These are phyloP conservation scores for Claviceps paspali DNA, from an alignment of 2,329 filamentous ascomycete genomes.

Conservation along the genomic window DNA sequence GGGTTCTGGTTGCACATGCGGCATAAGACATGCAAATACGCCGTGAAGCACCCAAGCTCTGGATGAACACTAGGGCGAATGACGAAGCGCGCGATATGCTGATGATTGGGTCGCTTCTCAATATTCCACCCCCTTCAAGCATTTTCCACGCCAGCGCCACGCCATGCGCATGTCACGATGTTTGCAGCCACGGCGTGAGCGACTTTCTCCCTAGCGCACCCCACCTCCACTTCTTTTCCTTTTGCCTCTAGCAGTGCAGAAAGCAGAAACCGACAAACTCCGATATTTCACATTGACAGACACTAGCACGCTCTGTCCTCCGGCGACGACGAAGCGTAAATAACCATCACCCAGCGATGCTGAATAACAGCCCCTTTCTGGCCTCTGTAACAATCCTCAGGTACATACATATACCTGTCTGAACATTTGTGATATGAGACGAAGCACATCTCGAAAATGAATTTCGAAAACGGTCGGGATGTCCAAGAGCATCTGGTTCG, in stretches of 20 bases:
- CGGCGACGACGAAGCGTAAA: not conserved
- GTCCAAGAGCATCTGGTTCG: not conserved
- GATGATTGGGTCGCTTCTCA: not conserved
- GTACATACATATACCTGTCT: not conserved
- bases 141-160: slow-evolving; percentile 4
- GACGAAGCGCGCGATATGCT: not conserved
- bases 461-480: not conserved
- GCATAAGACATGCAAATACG: not conserved
- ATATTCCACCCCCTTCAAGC: not conserved
- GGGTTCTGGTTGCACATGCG: not conserved
- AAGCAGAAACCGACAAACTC: not conserved
- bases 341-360: too few species aligned
- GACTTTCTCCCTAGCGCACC: slow-evolving; percentile 4
- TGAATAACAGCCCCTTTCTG: not conserved
- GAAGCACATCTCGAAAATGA: not conserved
- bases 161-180: slow-evolving; percentile 5
- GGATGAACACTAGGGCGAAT: not conserved
- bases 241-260: too few species aligned
- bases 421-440: not conserved
- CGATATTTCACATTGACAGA: not conserved
- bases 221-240: too few species aligned
- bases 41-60: slow-evolving; percentile 1
- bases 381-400: not conserved
- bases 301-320: too few species aligned
- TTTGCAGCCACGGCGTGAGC: slow-evolving; percentile 2